Percentiles rank a stretch among this genome's conserved stretches.
Conservation (phyloP, 2,329 filamentous ascomycete species). For the Aciculosporium take region DNA sequence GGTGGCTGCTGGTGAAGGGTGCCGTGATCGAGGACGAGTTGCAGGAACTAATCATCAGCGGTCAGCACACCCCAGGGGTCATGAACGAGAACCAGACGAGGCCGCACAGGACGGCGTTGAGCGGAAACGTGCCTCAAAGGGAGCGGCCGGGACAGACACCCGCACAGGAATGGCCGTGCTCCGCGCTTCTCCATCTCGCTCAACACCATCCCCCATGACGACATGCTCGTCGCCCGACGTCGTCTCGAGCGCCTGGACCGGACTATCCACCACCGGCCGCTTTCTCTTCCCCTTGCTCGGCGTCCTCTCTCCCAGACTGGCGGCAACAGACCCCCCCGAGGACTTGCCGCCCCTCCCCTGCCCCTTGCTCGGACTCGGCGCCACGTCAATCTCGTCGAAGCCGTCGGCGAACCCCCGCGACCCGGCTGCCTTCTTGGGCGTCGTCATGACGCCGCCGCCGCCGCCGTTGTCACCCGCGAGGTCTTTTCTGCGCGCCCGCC, state of each 20-base stretch:
- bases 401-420: slow-evolving; percentile 53
- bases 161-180: slow-evolving; percentile 10
- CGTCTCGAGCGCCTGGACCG: slow-evolving; percentile 45
- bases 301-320: slow-evolving; percentile 35
- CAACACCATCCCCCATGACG: slow-evolving; percentile 19
- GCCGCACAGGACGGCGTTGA: no score
- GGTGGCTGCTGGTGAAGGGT: slow-evolving; percentile 39
- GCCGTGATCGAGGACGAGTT: slow-evolving; percentile 49
- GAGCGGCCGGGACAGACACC: slow-evolving; percentile 14
- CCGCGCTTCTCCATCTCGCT: slow-evolving; percentile 7
- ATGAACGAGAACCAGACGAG: background rate
- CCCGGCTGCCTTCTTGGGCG: slow-evolving; percentile 46
- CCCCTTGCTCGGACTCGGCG: slow-evolving; percentile 38
- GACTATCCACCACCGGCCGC: slow-evolving; percentile 49
- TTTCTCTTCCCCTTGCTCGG: slow-evolving; percentile 62
- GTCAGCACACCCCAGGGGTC: background rate
- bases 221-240: slow-evolving; percentile 31
- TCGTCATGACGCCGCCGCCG: slow-evolving; percentile 25
- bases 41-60: slow-evolving; percentile 34
- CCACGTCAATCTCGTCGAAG: slow-evolving; percentile 55
- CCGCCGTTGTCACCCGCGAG: slow-evolving; percentile 12
- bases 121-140: slow-evolving; percentile 31
- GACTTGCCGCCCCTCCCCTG: slow-evolving; percentile 26
- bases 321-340: slow-evolving; percentile 28
- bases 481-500: slow-evolving; percentile 34